Conservation (phyloP, 2,329 filamentous ascomycete genomes). For the Xylariaceae sp. region DNA sequence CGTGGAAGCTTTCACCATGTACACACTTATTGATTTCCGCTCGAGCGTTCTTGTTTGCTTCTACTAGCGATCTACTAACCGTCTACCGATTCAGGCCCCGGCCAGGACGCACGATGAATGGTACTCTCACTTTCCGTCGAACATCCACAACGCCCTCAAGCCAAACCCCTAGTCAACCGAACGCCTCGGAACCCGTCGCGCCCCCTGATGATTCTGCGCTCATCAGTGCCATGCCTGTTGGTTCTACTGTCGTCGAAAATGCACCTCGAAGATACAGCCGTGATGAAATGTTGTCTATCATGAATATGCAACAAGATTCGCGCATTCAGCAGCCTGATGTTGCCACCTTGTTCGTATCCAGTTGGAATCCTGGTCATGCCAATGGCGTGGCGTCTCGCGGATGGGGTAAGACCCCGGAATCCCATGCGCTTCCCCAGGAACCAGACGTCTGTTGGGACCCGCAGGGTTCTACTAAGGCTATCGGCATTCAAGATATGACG, state of each 20-base stretch:
- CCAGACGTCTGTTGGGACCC: constrained; percentile 92
- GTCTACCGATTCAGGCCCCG: constrained; percentile 46
- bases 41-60: not conserved
- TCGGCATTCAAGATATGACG: constrained; percentile 68
- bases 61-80: constrained; percentile 3
- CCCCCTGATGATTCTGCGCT: constrained; percentile 45
- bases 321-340: constrained; percentile 54
- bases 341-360: constrained; percentile 64
- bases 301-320: constrained; percentile 43
- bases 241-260: constrained; percentile 46
- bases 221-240: constrained; percentile 53
- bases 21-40: constrained; percentile 5
- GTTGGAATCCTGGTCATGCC: constrained; percentile 72
- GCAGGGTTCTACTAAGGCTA: constrained; percentile 63
- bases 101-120: constrained; percentile 55
- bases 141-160: constrained; percentile 52
- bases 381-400: constrained; percentile 60
- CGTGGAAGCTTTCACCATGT: not conserved
- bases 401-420: constrained; percentile 76
- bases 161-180: constrained; percentile 41
- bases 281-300: constrained; percentile 74
- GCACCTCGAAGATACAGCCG: constrained; percentile 65
- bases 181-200: constrained; percentile 28
- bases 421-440: constrained; percentile 68
- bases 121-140: constrained; percentile 61